phyloP scores from a whole-genome alignment of 1,284 basidiomycete genomes.

The Ustilago sp. region DNA sequence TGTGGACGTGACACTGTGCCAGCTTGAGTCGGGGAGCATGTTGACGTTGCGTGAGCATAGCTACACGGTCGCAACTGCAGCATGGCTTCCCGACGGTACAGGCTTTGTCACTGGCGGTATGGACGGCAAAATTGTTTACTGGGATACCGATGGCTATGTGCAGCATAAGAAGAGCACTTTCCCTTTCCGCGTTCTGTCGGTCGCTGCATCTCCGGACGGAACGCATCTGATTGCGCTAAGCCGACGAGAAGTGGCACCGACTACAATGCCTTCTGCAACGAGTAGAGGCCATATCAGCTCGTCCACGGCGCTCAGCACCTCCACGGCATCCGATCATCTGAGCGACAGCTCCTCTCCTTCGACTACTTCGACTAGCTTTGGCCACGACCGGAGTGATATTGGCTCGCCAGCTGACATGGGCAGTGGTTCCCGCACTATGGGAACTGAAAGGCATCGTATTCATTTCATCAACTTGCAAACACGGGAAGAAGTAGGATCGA shows the following conservation, averaged over 20 bases:
- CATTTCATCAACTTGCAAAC: constrained; percentile 81
- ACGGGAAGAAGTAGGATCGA: constrained; percentile 71
- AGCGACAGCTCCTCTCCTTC: constrained; percentile 34
- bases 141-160: constrained; percentile 77
- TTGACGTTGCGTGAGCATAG: constrained; percentile 76
- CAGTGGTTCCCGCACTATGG: constrained; percentile 70
- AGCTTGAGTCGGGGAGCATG: constrained; percentile 26
- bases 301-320: constrained; percentile 26
- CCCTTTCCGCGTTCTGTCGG: constrained; percentile 87
- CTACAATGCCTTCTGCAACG: constrained; percentile 13
- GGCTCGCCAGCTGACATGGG: constrained; percentile 39
- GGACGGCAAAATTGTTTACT: constrained; percentile 87
- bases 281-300: constrained; percentile 26
- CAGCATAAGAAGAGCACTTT: constrained; percentile 78
- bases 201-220: constrained; percentile 87
- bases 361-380: constrained; percentile 26
- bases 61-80: constrained; percentile 86
- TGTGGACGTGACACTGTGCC: constrained; percentile 55
- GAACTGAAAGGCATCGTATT: constrained; percentile 73
- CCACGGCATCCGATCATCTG: constrained; percentile 37
- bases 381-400: constrained; percentile 17
- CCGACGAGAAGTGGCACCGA: constrained; percentile 31
- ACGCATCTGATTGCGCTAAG: constrained; percentile 83
- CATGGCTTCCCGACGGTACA: constrained; percentile 87
- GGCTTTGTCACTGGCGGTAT: constrained; percentile 91